Base-by-base conservation (phyloP, 768 basidiomycete genomes). In the Boletus vermiculosoides region DNA sequence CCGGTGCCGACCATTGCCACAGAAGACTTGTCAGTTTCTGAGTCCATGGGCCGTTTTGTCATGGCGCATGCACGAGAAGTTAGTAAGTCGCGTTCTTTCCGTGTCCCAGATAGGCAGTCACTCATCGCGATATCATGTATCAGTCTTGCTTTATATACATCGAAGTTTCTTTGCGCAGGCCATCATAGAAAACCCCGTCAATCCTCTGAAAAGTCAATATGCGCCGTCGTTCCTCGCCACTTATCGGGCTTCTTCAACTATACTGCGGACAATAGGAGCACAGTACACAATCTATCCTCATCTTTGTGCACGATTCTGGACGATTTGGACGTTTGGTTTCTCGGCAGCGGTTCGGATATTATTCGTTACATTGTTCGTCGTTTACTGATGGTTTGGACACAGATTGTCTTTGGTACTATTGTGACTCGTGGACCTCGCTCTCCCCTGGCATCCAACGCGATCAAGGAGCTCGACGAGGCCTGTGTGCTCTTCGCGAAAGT, bases 401-500 rank as follows among this genome's bases (percentile, higher is more conserved):
- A 90, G 88, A 79, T 90, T 11, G 85, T 92, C 16, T 87, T 92
- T 63, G 91, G 88, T 4, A 86, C 87, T 5, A 85, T 92, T 20
- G 90, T 88, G 2, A 88, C 86, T 3, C 81, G 87, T 30, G 84
- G 86, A 4, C 90, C 90, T 6, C 74, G 80, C 7, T 88, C 85
- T 1, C 82, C 86, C 0, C 68, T 92, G 12, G 90, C 90, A 0
- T 70, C 78, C 13, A 77, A 80, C 2, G 90, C 90, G 4, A 83
- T 91, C 72, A 70, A 76, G 20, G 87, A 92, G 62, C 76, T 92
- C 9, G 87, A 89, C 30, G 79, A 82, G 42, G 87, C 87, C 0
- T 84, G 80, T 57, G 67, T 81, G 16, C 73, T 91, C n/a, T 90
- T 90, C 67, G 74, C 79, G 1, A 82, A 83, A 61, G 87, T 84